Evolutionary conservation across 2,329 filamentous ascomycete species (phyloP).

Genomic region (Diplodia scrobiculata): DNA sequence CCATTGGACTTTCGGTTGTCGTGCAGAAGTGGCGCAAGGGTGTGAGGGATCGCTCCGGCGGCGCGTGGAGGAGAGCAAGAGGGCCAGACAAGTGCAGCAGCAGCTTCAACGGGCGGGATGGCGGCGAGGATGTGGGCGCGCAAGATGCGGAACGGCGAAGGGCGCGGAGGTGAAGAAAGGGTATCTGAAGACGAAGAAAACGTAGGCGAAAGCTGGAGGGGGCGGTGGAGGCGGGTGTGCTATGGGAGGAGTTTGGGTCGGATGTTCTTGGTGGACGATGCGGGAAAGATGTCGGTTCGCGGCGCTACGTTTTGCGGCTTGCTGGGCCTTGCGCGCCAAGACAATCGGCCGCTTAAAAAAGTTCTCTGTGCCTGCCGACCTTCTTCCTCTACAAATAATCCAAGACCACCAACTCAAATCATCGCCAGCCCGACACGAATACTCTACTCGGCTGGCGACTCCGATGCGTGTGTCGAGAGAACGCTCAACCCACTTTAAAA

Average conservation of each 20-base stretch:
- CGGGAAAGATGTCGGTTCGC: conserved; percentile 30
- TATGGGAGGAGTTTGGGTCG: conserved; percentile 17
- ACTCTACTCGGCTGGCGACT: conserved; percentile 67
- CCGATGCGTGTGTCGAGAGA: conserved; percentile 72
- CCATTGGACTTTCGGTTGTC: conserved; percentile 39
- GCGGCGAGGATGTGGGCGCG: conserved; percentile 9
- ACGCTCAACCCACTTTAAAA: conserved; percentile 71
- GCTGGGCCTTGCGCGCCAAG: conserved; percentile 28
- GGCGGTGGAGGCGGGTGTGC: conserved; percentile 19
- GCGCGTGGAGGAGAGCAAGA: conserved; percentile 14
- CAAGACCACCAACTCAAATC: conserved; percentile 76
- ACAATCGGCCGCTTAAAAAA: conserved; percentile 27
- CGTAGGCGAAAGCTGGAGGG: background rate
- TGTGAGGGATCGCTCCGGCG: conserved; percentile 14
- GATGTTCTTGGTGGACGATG: conserved; percentile 28
- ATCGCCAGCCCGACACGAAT: conserved; percentile 61
- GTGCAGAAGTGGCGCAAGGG: conserved; percentile 11
- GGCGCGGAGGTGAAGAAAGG: background rate
- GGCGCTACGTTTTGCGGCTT: conserved; percentile 25
- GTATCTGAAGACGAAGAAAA: conserved; percentile 8
- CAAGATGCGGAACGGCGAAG: background rate
- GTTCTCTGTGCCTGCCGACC: conserved; percentile 28
- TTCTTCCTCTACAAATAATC: conserved; percentile 47
- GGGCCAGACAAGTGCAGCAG: conserved; percentile 17
- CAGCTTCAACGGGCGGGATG: conserved; percentile 20